Evolutionary conservation across 345 rosid species (phyloP).

Genomic region (Moricandia moricandioides): DNA sequence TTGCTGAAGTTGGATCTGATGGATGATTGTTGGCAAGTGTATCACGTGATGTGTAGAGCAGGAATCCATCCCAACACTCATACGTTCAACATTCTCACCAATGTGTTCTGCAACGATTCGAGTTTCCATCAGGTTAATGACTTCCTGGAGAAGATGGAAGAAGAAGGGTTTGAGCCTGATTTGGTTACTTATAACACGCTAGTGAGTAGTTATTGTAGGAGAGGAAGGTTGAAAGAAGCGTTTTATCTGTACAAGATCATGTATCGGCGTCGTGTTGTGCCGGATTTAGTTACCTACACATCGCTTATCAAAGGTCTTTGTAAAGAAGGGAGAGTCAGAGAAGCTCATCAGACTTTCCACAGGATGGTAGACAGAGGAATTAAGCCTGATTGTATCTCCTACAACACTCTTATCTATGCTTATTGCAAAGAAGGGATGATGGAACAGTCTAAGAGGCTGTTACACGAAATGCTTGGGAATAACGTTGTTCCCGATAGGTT

Average conservation of each 20-base stretch:
- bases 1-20: slow-evolving; percentile 51
- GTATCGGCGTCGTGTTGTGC: slow-evolving; percentile 62
- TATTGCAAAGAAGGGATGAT: slow-evolving; percentile 74
- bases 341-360: slow-evolving; percentile 83
- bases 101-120: slow-evolving; percentile 57
- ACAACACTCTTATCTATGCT: slow-evolving; percentile 69
- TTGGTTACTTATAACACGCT: slow-evolving; percentile 83
- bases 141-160: slow-evolving; percentile 90
- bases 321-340: slow-evolving; percentile 63
- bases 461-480: slow-evolving; percentile 66
- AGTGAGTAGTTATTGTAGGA: slow-evolving; percentile 69
- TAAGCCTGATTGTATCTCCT: slow-evolving; percentile 59
- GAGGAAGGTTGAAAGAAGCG: slow-evolving; percentile 69
- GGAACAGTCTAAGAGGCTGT: slow-evolving; percentile 53
- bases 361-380: slow-evolving; percentile 67
- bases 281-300: slow-evolving; percentile 80
- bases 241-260: slow-evolving; percentile 76
- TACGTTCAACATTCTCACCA: slow-evolving; percentile 79
- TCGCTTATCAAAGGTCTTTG: slow-evolving; percentile 78
- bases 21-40: slow-evolving; percentile 69
- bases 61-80: slow-evolving; percentile 60
- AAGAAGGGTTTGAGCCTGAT: slow-evolving; percentile 92
- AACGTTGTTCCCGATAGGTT: slow-evolving; percentile 56
- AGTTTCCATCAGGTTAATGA: slow-evolving; percentile 53
- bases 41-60: slow-evolving; percentile 58